A percentile compares a stretch with the other conserved stretches of the same genome.
phyloP scores from a whole-genome alignment of 106 monocot species.

The Dendrobium huoshanense region DNA sequence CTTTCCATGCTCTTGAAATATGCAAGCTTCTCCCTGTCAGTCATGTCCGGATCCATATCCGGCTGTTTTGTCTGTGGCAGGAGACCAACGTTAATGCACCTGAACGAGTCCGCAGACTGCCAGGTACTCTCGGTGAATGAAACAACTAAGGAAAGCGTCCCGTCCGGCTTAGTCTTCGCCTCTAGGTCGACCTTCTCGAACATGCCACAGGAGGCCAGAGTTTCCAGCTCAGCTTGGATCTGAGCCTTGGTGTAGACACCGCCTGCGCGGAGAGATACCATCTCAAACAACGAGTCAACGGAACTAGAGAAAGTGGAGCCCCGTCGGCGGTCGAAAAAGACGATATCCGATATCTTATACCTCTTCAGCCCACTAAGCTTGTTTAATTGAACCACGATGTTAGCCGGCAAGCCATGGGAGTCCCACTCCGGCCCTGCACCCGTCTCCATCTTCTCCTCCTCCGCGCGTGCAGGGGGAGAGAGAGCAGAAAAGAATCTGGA shows the following conservation, averaged over 20 bases:
- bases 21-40: constrained; percentile 88
- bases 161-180: constrained; percentile 82
- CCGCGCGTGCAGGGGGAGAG: constrained; percentile 40
- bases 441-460: constrained; percentile 30
- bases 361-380: constrained; percentile 89
- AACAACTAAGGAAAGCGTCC: constrained; percentile 59
- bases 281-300: constrained; percentile 95
- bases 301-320: constrained; percentile 31
- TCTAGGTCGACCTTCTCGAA: constrained; percentile 95
- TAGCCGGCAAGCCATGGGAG: constrained; percentile 78
- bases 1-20: constrained; percentile 80
- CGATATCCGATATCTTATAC: constrained; percentile 87
- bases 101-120: constrained; percentile 81
- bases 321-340: constrained; percentile 70
- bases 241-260: constrained; percentile 86
- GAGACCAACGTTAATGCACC: constrained; percentile 92
- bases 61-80: constrained; percentile 67
- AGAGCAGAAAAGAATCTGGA: constrained; percentile 40
- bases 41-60: constrained; percentile 95
- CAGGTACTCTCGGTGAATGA: constrained; percentile 87
- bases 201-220: constrained; percentile 88
- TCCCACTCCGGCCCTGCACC: constrained; percentile 58
- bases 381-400: constrained; percentile 53
- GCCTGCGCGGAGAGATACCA: constrained; percentile 83
- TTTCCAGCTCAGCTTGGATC: constrained; percentile 85